phyloP scores from a whole-genome alignment of 805 yeast genomes.

The Grigorovia jiainica region DNA sequence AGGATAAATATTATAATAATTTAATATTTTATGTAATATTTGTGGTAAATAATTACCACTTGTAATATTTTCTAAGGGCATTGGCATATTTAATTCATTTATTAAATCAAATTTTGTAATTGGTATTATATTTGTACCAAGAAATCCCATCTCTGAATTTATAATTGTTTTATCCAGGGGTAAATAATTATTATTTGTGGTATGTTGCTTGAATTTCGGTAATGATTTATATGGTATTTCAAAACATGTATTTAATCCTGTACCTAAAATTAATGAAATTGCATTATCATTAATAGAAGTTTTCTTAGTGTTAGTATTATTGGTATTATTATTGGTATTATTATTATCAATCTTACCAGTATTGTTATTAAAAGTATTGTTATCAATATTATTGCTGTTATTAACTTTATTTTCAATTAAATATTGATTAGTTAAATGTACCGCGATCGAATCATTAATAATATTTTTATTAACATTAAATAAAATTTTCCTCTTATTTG shows the following conservation, averaged over 20 bases:
- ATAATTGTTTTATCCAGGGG: slow-evolving; percentile 8
- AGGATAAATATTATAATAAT: slow-evolving; percentile 8
- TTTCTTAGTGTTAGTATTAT: slow-evolving; percentile 3
- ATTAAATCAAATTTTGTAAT: slow-evolving; percentile 15
- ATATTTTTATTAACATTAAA: slow-evolving; percentile 35
- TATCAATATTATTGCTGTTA: no score
- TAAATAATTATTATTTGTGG: background rate
- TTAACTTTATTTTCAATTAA: slow-evolving; percentile 14
- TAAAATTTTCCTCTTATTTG: background rate
- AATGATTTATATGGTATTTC: slow-evolving; percentile 13
- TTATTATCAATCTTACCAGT: no score
- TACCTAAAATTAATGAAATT: slow-evolving; percentile 53
- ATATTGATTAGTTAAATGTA: slow-evolving; percentile 42
- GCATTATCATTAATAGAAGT: slow-evolving; percentile 11
- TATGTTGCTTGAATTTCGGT: slow-evolving; percentile 10
- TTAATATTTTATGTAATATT: slow-evolving; percentile 13
- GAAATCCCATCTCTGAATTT: slow-evolving; percentile 24
- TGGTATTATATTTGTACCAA: slow-evolving; percentile 14
- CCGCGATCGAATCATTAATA: slow-evolving; percentile 60
- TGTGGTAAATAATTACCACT: slow-evolving; percentile 22
- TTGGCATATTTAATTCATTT: slow-evolving; percentile 4
- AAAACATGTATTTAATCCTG: slow-evolving; percentile 53
- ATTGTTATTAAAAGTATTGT: no score
- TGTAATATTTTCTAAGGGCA: slow-evolving; percentile 25
- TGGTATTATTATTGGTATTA: no score